These are phyloP conservation scores for Zopfia rhizophila DNA, from an alignment of 2,329 filamentous ascomycete species.

Conservation along the genomic window DNA sequence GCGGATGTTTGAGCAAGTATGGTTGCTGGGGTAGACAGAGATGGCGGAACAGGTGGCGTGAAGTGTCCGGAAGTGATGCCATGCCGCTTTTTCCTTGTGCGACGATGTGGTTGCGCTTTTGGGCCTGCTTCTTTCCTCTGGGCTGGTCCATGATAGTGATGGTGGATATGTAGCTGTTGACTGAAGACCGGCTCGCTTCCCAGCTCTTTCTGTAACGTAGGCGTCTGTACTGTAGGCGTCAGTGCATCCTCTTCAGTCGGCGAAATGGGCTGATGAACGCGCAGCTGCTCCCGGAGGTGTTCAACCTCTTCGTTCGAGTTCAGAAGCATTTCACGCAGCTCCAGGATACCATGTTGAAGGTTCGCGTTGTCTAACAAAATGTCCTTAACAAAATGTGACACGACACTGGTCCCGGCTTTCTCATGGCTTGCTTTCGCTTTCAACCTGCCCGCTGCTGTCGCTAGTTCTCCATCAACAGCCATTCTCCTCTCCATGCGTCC, in stretches of 20 bases:
- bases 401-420: constrained; percentile 72
- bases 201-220: constrained; percentile 79
- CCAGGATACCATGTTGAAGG: constrained; percentile 88
- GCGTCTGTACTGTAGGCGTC: constrained; percentile 50
- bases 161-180: constrained; percentile 85
- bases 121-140: constrained; percentile 57
- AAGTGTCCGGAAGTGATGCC: constrained; percentile 67
- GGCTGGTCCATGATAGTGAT: constrained; percentile 83
- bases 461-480: constrained; percentile 82
- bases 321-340: constrained; percentile 88
- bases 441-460: constrained; percentile 79
- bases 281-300: constrained; percentile 80
- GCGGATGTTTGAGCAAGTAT: constrained; percentile 72
- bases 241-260: constrained; percentile 46
- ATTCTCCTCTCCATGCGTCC: constrained; percentile 85
- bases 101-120: constrained; percentile 61
- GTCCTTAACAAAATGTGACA: constrained; percentile 96
- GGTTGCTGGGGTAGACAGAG: constrained; percentile 61
- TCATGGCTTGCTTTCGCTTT: constrained; percentile 74
- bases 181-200: constrained; percentile 51
- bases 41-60: constrained; percentile 52
- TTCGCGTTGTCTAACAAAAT: constrained; percentile 95
- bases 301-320: constrained; percentile 96
- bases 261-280: constrained; percentile 77
- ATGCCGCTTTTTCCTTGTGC: constrained; percentile 76